These are phyloP conservation scores for Capronia coronata DNA, from an alignment of 2,329 filamentous ascomycete species.

Conservation along the genomic window DNA sequence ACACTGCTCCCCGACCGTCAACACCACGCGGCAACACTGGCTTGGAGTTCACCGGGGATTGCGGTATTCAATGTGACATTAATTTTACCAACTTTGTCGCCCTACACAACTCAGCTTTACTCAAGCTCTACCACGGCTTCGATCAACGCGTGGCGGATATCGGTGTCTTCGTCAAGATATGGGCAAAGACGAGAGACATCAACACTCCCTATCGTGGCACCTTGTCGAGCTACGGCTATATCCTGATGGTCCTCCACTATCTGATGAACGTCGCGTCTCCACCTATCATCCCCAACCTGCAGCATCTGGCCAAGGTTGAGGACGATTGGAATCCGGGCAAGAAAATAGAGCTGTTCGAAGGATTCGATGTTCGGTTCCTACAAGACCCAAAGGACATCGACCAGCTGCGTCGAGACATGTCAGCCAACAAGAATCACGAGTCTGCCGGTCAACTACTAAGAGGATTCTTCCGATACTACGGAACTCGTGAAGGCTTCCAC, in stretches of 20 bases:
- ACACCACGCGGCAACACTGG: slow-evolving; percentile 50
- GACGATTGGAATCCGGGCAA: slow-evolving; percentile 42
- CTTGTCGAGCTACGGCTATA: slow-evolving; percentile 83
- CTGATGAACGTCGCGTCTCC: slow-evolving; percentile 74
- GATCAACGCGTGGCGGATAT: slow-evolving; percentile 71
- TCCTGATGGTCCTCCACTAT: slow-evolving; percentile 87
- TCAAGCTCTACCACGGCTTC: slow-evolving; percentile 74
- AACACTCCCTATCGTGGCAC: slow-evolving; percentile 83
- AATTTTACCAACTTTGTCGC: slow-evolving; percentile 83
- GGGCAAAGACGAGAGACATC: slow-evolving; percentile 78
- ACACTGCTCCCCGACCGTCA: slow-evolving; percentile 20
- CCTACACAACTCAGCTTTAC: slow-evolving; percentile 73
- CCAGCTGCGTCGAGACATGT: slow-evolving; percentile 53
- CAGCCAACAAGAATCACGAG: slow-evolving; percentile 56
- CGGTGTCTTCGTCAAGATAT: slow-evolving; percentile 81
- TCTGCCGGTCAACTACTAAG: slow-evolving; percentile 64
- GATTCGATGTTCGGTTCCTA: slow-evolving; percentile 70
- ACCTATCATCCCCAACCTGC: slow-evolving; percentile 75
- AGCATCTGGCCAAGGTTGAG: slow-evolving; percentile 22
- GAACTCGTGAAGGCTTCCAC: slow-evolving; percentile 56
- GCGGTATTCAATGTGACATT: slow-evolving; percentile 85
- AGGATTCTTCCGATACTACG: slow-evolving; percentile 84
- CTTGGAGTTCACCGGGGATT: slow-evolving; percentile 69
- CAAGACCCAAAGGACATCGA: slow-evolving; percentile 64
- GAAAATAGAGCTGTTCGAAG: slow-evolving; percentile 48